Evolutionary conservation across 371 early-diverging fungal species (phyloP).

Genomic region (Lichtheimia hyalospora): DNA sequence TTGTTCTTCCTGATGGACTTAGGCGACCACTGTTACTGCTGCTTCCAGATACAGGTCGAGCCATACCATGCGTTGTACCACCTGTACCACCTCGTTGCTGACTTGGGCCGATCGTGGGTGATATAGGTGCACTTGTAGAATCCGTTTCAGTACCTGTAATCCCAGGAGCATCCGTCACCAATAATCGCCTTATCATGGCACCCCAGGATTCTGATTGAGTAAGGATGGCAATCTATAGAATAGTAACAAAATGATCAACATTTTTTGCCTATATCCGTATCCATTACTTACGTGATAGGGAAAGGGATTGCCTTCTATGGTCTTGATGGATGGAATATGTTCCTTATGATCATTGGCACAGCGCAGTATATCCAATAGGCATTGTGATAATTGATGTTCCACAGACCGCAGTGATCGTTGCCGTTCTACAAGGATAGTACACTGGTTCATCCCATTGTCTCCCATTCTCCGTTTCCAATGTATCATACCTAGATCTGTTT

Average conservation of each 20-base stretch:
- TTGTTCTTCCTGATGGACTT: too few species aligned
- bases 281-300: slow-evolving; percentile 71
- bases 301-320: slow-evolving; percentile 79
- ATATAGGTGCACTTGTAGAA: not conserved
- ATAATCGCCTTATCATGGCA: slow-evolving; percentile 41
- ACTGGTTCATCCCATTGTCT: not conserved
- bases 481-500: slow-evolving; percentile 64
- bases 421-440: slow-evolving; percentile 23
- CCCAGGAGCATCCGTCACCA: slow-evolving; percentile 36
- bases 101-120: not conserved
- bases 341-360: slow-evolving; percentile 82
- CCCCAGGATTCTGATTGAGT: slow-evolving; percentile 44
- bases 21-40: not conserved
- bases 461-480: not conserved
- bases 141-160: slow-evolving; percentile 5
- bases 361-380: slow-evolving; percentile 66
- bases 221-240: slow-evolving; percentile 40
- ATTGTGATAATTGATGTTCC: slow-evolving; percentile 40
- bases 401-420: slow-evolving; percentile 37
- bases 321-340: slow-evolving; percentile 88
- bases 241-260: not conserved
- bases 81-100: not conserved
- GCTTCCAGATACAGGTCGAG: not conserved
- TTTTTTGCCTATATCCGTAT: not conserved
- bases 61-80: not conserved